phyloP scores from a whole-genome alignment of 139 green algal genomes.

The Coelastrella sp. region DNA sequence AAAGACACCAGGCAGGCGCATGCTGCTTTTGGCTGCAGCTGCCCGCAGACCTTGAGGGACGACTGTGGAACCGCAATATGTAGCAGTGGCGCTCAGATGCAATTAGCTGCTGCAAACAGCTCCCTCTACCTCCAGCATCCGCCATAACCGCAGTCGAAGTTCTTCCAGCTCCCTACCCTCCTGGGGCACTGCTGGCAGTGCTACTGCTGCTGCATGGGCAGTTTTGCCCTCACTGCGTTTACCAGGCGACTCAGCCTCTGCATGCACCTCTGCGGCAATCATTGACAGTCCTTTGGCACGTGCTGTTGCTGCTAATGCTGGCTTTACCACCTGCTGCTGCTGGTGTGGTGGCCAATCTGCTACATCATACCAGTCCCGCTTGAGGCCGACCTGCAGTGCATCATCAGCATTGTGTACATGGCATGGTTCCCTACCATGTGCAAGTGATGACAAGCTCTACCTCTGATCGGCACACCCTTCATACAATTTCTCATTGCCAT shows the following conservation, averaged over 20 bases:
- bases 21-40: too few species aligned
- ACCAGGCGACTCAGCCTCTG: neutral
- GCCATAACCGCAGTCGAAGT: constrained; percentile 24
- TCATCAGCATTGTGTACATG: neutral
- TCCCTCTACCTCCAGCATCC: constrained; percentile 8
- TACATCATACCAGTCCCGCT: constrained; percentile 55
- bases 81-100: neutral
- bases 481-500: neutral
- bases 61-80: too few species aligned
- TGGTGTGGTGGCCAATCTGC: constrained; percentile 33
- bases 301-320: constrained; percentile 41
- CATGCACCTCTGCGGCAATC: neutral
- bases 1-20: too few species aligned
- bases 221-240: neutral
- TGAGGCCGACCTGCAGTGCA: constrained; percentile 52
- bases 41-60: too few species aligned
- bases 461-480: neutral
- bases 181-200: constrained; percentile 28
- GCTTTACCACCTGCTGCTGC: constrained; percentile 43
- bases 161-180: neutral
- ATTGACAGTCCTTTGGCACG: constrained; percentile 22
- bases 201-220: constrained; percentile 12
- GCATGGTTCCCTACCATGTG: neutral
- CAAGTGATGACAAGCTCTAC: neutral
- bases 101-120: neutral